Percentiles rank a stretch among this genome's conserved stretches.
These are phyloP conservation scores for Cetradonia linearis DNA, from an alignment of 495 filamentous ascomycete species.

Conservation along the genomic window DNA sequence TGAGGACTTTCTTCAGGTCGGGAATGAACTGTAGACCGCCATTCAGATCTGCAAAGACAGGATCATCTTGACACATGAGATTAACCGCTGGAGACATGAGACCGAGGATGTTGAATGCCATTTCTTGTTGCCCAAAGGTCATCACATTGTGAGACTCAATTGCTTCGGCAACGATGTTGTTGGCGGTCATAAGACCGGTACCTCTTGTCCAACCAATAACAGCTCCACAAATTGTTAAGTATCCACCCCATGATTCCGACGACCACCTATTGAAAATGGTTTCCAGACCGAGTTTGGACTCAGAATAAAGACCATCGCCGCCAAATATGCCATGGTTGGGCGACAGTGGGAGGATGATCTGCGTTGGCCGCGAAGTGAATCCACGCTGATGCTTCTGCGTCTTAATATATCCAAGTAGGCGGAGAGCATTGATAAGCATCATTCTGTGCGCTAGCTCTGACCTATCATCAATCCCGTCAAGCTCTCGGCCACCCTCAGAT, in stretches of 20 bases:
- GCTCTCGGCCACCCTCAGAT: conserved; percentile 19
- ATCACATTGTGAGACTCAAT: conserved; percentile 19
- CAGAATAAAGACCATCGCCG: conserved; percentile 26
- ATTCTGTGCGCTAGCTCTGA: conserved; percentile 25
- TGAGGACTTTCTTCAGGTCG: conserved; percentile 22
- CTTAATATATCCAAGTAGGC: conserved; percentile 20
- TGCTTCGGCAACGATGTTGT: conserved; percentile 22
- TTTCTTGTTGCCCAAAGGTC: conserved; percentile 24
- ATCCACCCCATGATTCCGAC: conserved; percentile 24
- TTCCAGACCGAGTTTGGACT: conserved; percentile 27
- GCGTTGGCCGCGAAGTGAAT: conserved; percentile 20
- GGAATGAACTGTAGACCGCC: not conserved
- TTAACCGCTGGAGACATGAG: not conserved
- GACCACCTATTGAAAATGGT: conserved; percentile 19
- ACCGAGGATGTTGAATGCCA: conserved; percentile 23
- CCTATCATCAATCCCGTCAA: conserved; percentile 22
- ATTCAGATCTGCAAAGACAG: not conserved
- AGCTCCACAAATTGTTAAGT: conserved; percentile 24
- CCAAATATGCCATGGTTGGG: conserved; percentile 28
- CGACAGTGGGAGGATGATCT: conserved; percentile 26
- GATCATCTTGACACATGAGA: not conserved
- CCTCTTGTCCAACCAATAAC: conserved; percentile 28
- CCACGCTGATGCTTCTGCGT: conserved; percentile 18
- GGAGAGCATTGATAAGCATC: conserved; percentile 25
- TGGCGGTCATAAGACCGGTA: conserved; percentile 23